Conservation (phyloP, 768 basidiomycete species). For the Melanogaster broomeanus region DNA sequence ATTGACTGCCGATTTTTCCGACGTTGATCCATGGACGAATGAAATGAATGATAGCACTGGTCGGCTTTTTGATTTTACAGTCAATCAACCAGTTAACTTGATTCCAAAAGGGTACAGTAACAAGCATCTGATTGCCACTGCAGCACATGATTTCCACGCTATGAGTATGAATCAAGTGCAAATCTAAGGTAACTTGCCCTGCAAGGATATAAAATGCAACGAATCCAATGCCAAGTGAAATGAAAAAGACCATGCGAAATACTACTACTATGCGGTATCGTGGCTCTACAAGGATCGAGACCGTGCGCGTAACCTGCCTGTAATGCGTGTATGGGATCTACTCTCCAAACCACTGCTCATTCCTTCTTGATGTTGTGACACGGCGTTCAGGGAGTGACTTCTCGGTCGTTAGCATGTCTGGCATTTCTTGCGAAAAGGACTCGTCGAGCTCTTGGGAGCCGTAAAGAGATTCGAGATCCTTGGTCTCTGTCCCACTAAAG, state of each 20-base stretch:
- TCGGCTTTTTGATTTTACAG: too few relatives aligned
- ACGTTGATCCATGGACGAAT: too few relatives aligned
- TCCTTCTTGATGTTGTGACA: constrained; percentile 7
- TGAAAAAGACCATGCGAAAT: constrained; percentile 10
- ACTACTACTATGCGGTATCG: too few relatives aligned
- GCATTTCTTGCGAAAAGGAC: constrained; percentile 12
- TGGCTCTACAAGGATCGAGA: constrained; percentile 13
- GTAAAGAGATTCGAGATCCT: constrained; percentile 27
- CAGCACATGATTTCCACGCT: too few relatives aligned
- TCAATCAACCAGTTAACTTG: too few relatives aligned
- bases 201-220: neutral
- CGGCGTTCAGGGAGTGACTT: constrained; percentile 9
- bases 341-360: constrained; percentile 1
- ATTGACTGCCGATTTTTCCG: too few relatives aligned
- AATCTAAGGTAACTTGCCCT: too few relatives aligned
- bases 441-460: constrained; percentile 28
- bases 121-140: too few relatives aligned
- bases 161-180: too few relatives aligned
- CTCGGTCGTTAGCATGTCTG: constrained; percentile 21
- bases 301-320: constrained; percentile 9
- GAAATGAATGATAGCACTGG: too few relatives aligned
- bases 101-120: too few relatives aligned
- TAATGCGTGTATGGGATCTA: constrained; percentile 7
- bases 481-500: constrained; percentile 39
- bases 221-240: constrained; percentile 1